Conservation (phyloP, 208 protist genomes). For the Acanthamoeba healyi region DNA sequence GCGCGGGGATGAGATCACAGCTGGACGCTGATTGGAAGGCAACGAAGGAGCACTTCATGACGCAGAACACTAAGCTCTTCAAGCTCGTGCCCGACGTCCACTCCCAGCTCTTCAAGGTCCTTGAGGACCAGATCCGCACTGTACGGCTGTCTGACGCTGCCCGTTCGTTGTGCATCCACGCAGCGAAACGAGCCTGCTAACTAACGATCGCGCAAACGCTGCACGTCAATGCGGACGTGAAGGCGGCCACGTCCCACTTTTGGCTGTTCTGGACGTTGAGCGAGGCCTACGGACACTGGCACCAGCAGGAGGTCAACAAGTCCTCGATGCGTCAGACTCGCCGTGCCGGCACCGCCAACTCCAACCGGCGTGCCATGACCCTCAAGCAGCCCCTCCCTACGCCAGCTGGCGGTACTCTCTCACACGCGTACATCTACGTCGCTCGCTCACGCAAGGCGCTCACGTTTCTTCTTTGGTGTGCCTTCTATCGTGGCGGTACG, state of each 20-base stretch:
- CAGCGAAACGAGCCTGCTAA: neutral
- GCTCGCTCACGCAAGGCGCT: neutral
- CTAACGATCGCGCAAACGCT: neutral
- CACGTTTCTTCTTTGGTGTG: too few relatives aligned
- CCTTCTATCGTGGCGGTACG: too few relatives aligned
- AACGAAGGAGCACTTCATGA: neutral
- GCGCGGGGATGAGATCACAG: too few relatives aligned
- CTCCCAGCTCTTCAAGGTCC: slow-evolving; percentile 15
- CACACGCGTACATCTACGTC: neutral
- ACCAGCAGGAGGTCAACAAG: slow-evolving; percentile 60
- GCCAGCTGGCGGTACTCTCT: neutral
- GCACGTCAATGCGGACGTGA: neutral
- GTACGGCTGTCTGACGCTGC: neutral
- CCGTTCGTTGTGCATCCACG: neutral
- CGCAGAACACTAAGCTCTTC: neutral
- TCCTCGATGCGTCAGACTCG: neutral
- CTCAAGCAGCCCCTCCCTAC: neutral
- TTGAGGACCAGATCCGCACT: slow-evolving; percentile 21
- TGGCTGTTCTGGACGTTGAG: slow-evolving; percentile 57
- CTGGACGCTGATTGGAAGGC: slow-evolving; percentile 28
- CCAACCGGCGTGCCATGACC: slow-evolving; percentile 27
- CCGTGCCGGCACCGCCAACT: neutral
- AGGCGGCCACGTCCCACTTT: slow-evolving; percentile 49
- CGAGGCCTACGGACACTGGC: slow-evolving; percentile 37
- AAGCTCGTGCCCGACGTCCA: slow-evolving; percentile 30